Base-by-base conservation (phyloP, 768 basidiomycete species). In the Botryobasidium botryosum region DNA sequence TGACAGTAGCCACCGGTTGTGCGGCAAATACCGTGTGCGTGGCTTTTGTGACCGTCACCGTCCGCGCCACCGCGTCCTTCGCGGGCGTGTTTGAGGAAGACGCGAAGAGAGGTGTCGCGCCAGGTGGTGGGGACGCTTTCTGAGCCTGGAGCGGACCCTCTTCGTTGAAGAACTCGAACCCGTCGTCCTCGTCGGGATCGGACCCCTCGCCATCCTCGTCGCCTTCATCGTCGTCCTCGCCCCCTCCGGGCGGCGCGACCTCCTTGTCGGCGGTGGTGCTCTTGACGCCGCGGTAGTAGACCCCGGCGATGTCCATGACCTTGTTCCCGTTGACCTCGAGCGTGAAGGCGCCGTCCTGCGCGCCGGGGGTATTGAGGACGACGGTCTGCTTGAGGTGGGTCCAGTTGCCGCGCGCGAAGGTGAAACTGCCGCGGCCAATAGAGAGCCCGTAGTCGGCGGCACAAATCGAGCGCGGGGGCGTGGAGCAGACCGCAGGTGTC, bases 351-450 rank as follows among this genome's bases (percentile, higher is more conserved):
- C 84, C 83, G 52, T 87, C 71, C 48, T 70, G 73, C 48, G 62
- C 41, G 5, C 84, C 84, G 0, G 82, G 81, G 0, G 77, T 79
- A 53, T 86, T 87, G 43, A 87, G 66, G 32, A 58, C 55, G 20
- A 86, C 73, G 1, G 71, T 77, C 57, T 87, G 84, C n/a, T 56
- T 53, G 18, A 86, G 63, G 28, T 62, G 70, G 33, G 84, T 85
- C 84, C 83, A 88, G 31, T 57, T 63, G 1, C 82, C 83, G 3
- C 60, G 51, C 0, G 62, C 55, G 60, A 74, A 87, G 1, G 46
- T 54, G 64, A 83, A 87, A 0, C 77, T 65, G 1, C 81, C 81
- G 5, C 84, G 70, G 10, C 75, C 81, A 20, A 87, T 64, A 1
- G 81, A 84, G 20, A 84, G 63, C 0, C 85, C 85, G 54, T 84